Evolutionary conservation across 257 asterid genomes (phyloP).

Genomic region (Orobanche coerulescens): DNA sequence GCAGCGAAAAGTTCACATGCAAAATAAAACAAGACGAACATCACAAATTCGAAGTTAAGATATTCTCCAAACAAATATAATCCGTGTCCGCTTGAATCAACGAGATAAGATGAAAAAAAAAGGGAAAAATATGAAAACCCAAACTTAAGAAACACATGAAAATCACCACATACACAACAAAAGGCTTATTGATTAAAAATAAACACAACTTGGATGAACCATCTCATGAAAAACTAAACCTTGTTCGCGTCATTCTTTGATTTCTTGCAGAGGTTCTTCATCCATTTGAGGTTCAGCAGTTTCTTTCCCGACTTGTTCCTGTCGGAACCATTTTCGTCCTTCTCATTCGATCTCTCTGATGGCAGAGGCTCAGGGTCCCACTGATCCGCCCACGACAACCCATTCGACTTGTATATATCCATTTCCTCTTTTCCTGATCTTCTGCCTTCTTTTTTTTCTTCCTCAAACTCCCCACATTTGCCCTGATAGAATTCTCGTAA

Average conservation of each 20-base stretch:
- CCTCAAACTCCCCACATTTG: neutral
- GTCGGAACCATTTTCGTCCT: conserved; percentile 27
- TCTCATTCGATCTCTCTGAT: conserved; percentile 29
- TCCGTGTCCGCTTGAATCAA: neutral
- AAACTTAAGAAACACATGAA: neutral
- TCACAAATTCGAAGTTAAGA: neutral
- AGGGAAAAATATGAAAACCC: neutral
- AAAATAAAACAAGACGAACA: neutral
- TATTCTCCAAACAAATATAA: neutral
- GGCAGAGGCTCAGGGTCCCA: conserved; percentile 84
- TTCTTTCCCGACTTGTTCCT: conserved; percentile 43
- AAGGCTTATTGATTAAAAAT: neutral
- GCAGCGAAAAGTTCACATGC: no score
- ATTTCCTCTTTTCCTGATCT: conserved; percentile 17
- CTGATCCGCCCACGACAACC: conserved; percentile 91
- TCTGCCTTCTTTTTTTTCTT: neutral
- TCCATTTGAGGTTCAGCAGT: conserved; percentile 44
- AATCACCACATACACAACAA: neutral
- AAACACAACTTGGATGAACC: neutral
- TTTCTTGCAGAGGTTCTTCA: conserved; percentile 57
- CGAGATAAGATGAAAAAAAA: neutral
- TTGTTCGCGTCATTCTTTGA: conserved; percentile 26
- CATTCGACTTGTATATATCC: conserved; percentile 58
- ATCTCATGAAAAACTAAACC: conserved; percentile 22
- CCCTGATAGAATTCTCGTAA: conserved; percentile 4